Percentiles rank a stretch among this genome's conserved stretches.
Conservation (phyloP, 257 asterid species). For the Solanum paucissectum region DNA sequence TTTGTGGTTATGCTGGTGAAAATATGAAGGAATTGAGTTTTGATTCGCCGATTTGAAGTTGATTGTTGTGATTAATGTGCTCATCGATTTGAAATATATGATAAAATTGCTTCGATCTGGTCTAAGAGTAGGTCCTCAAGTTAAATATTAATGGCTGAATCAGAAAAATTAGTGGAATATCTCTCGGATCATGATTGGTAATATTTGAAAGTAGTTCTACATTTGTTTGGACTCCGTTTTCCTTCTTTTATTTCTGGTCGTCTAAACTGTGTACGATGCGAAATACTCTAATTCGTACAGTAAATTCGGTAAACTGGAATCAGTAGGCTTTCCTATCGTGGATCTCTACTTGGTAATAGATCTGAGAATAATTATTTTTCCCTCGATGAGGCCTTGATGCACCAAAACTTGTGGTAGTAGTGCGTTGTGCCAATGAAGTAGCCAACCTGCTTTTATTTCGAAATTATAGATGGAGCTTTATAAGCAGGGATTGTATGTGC, state of each 20-base stretch:
- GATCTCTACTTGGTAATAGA: background rate
- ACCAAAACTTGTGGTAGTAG: background rate
- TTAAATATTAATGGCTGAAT: background rate
- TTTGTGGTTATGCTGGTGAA: background rate
- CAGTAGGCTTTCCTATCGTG: background rate
- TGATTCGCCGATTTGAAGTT: background rate
- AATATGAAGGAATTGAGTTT: background rate
- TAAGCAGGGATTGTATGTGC: background rate
- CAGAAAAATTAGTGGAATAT: background rate
- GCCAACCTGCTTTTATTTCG: background rate
- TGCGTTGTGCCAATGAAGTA: background rate
- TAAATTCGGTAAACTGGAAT: background rate
- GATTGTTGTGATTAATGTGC: background rate
- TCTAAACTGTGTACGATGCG: background rate
- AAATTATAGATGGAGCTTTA: background rate
- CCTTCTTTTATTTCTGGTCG: background rate
- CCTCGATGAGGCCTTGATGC: background rate
- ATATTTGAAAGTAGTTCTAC: background rate
- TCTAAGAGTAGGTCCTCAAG: background rate
- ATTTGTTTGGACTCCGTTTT: background rate
- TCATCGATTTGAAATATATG: background rate
- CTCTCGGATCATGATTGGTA: background rate
- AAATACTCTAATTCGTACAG: background rate
- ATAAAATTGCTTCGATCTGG: background rate
- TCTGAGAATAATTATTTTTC: background rate